These are phyloP conservation scores for Alternaria alternata DNA, from an alignment of 2,329 filamentous ascomycete genomes.

Conservation along the genomic window DNA sequence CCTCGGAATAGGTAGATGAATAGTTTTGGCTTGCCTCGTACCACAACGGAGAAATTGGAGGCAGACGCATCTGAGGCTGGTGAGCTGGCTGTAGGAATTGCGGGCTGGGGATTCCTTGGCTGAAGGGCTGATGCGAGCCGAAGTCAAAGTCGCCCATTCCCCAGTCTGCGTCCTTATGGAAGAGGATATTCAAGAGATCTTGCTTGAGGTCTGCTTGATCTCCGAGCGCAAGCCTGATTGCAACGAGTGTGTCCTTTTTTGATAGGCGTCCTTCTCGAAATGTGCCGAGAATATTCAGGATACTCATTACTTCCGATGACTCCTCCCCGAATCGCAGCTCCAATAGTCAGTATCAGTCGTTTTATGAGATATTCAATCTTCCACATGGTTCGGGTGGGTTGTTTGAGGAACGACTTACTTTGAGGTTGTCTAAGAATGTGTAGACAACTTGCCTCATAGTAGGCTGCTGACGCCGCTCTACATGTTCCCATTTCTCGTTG, in stretches of 20 bases:
- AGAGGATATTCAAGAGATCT: slow-evolving; percentile 31
- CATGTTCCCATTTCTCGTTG: background rate
- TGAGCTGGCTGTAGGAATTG: slow-evolving; percentile 37
- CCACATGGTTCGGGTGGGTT: background rate
- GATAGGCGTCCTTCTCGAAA: slow-evolving; percentile 28
- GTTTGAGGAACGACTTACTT: slow-evolving; percentile 19
- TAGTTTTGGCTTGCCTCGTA: slow-evolving; percentile 4
- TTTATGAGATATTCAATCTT: background rate
- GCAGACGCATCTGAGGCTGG: slow-evolving; percentile 32
- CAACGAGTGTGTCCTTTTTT: slow-evolving; percentile 31
- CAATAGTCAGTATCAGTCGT: background rate
- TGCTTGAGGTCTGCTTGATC: slow-evolving; percentile 31
- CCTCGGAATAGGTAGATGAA: background rate
- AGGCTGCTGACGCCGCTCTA: background rate
- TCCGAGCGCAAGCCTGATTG: slow-evolving; percentile 29
- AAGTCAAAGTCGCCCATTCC: slow-evolving; percentile 36
- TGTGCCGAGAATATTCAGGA: slow-evolving; percentile 24
- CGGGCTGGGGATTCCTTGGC: slow-evolving; percentile 16
- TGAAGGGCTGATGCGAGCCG: slow-evolving; percentile 9
- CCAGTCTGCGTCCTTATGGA: slow-evolving; percentile 36
- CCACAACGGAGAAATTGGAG: slow-evolving; percentile 26
- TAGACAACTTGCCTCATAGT: slow-evolving; percentile 18
- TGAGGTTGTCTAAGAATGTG: slow-evolving; percentile 30
- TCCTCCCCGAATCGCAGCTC: slow-evolving; percentile 36
- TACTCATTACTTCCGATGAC: slow-evolving; percentile 26